Evolutionary conservation across 495 filamentous ascomycete genomes (phyloP), one percentile per base, ranked within the genome.

Genomic region (Aspergillus nidulans): DNA sequence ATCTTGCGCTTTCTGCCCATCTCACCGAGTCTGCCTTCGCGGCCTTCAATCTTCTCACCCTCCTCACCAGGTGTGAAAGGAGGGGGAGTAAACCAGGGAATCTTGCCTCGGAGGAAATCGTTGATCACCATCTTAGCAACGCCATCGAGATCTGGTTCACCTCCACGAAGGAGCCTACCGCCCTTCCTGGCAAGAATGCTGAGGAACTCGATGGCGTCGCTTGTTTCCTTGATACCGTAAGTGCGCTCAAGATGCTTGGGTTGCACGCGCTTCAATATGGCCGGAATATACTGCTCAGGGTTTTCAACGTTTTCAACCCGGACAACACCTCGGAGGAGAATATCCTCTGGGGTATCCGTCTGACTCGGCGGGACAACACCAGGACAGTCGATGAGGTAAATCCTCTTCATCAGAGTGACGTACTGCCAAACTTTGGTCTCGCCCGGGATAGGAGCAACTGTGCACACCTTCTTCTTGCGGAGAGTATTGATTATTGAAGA

Each of bases 351-450:
- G 0, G 85, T 89, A 61, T 97, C 92, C 40, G 82, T 81, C 42
- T 77, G 76, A 59, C 85, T 92, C 2, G 94, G 91, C 7, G 94
- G 92, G 8, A 97, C 94, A 24, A 98, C 90, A 61, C 94, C 94
- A 32, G 94, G 94, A 63, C 94, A 97, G 64, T 97, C 94, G 60
- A 97, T 97, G 49, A 98, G 78, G 67, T 96, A 97, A 40, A 98
- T 97, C 47, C 95, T 79, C 69, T 91, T 92, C 91, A 96, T 97
- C 49, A 98, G 70, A 1, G 92, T 97, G 54, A 98, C 88, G 59
- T 96, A 97, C 69, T 98, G 91, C 91, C 91, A 97, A 12, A 97
- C 87, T 73, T 96, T 98, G 53, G 92, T 97, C 58, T 81, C 77
- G 9, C 92, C 92, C 7, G 94, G 92, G 56, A 97, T 92, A 15